Percentiles rank a stretch among this genome's conserved stretches.
phyloP scores from a whole-genome alignment of 805 yeast genomes.

The Pichia rugopelliculosa region DNA sequence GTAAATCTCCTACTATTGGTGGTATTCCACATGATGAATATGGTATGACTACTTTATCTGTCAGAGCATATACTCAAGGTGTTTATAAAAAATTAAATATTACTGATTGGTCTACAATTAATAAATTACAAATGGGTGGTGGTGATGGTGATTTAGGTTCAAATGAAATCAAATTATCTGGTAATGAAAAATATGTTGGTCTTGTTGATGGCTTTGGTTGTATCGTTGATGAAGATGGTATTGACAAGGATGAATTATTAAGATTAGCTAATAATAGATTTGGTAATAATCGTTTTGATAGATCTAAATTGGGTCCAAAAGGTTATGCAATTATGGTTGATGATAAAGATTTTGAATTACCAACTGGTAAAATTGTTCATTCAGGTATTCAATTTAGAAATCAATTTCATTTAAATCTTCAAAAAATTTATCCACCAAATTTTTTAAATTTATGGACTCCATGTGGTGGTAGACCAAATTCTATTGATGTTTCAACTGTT shows the following conservation, averaged over 20 bases:
- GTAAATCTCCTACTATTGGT: conserved; percentile 85
- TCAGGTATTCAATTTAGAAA: conserved; percentile 90
- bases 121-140: conserved; percentile 95
- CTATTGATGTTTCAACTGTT: conserved; percentile 83
- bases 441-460: conserved; percentile 86
- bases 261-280: conserved; percentile 72
- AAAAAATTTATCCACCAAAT: conserved; percentile 49
- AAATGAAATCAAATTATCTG: conserved; percentile 83
- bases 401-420: conserved; percentile 71
- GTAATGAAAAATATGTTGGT: conserved; percentile 77
- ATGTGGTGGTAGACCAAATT: conserved; percentile 98
- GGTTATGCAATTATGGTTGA: conserved; percentile 86
- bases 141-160: conserved; percentile 98
- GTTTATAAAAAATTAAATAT: conserved; percentile 73
- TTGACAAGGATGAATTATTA: conserved; percentile 69
- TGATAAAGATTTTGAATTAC: conserved; percentile 70
- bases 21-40: conserved; percentile 98
- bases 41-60: conserved; percentile 96
- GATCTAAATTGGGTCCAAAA: conserved; percentile 52
- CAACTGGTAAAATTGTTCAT: conserved; percentile 65
- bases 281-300: conserved; percentile 67
- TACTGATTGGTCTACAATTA: conserved; percentile 45
- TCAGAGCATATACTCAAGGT: conserved; percentile 83
- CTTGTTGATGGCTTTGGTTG: conserved; percentile 96
- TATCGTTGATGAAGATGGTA: conserved; percentile 83